Evolutionary conservation across 495 filamentous ascomycete species (phyloP), one percentile per base, ranked within the genome.

Genomic region (Talaromyces liani): DNA sequence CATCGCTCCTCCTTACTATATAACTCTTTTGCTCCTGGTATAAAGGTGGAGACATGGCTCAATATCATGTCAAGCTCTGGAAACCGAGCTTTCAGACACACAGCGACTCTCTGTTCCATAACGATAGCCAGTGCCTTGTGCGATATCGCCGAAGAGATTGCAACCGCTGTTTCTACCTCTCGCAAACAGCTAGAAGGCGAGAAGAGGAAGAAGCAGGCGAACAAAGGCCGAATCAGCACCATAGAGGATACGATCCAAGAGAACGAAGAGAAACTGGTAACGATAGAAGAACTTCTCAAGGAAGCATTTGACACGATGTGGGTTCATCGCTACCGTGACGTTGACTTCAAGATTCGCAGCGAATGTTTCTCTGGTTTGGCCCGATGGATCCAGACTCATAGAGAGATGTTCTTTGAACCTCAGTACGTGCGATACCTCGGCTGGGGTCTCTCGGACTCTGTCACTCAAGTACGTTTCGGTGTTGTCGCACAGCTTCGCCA

Each of bases 291-390:
- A 1, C 81, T 85, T 60, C 84, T 97, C 54, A 87, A 87, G 64
- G 89, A 93, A 67, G 87, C 90, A 60, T 92, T 97, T 65, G 89
- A 96, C 62, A 88, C 90, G 9, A 86, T 97, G 29, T 98, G 94
- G 67, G 87, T 96, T 31, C 92, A 98, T 72, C 89, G 94, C 27
- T 98, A 97, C 72, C 91, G 94, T 36, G 94, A 98, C 66, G 84
- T 97, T 22, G 94, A 98, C 72, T 83, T 90, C 1, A 88, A 80
- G 64, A 96, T 98, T 60, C 85, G 94, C 39, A 83, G 85, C 2
- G 91, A 96, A 64, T 96, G 92, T 69, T 84, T 96, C 53, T 83
- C 87, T 59, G 91, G 91, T 7, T 80, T 98, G 24, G 91, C 92
- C 41, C 81, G 84, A 33, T 98, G 94, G 94, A 92, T 98, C 68